A percentile compares a stretch with the other conserved stretches of the same genome.
Conservation (phyloP, 768 basidiomycete species). For the Amanita rubescens region DNA sequence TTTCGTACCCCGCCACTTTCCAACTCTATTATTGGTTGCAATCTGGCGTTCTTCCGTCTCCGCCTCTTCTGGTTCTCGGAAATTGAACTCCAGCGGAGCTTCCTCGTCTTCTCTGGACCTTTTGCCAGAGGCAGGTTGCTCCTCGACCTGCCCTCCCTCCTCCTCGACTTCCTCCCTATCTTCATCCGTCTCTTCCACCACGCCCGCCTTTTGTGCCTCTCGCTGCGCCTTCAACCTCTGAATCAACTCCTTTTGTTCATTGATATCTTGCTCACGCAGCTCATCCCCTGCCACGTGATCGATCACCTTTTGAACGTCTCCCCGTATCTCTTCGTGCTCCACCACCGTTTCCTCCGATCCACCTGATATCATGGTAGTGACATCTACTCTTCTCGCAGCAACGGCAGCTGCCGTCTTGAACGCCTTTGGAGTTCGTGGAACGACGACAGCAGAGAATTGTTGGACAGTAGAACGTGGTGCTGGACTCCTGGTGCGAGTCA, state of each 20-base stretch:
- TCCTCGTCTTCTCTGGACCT: slow-evolving; percentile 50
- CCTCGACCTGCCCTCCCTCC: slow-evolving; percentile 19
- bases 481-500: slow-evolving; percentile 36
- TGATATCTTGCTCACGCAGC: slow-evolving; percentile 62
- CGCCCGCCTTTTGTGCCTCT: slow-evolving; percentile 24
- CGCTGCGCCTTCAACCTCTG: slow-evolving; percentile 62
- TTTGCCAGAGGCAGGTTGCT: slow-evolving; percentile 32
- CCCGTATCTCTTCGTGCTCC: slow-evolving; percentile 51
- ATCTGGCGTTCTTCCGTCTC: slow-evolving; percentile 47
- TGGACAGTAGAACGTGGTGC: slow-evolving; percentile 27
- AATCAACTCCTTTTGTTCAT: slow-evolving; percentile 74
- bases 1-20: slow-evolving; percentile 52
- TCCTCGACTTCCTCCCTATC: slow-evolving; percentile 25
- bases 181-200: slow-evolving; percentile 17
- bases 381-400: slow-evolving; percentile 26
- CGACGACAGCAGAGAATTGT: slow-evolving; percentile 27
- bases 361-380: slow-evolving; percentile 34
- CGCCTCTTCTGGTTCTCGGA: slow-evolving; percentile 65
- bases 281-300: slow-evolving; percentile 53
- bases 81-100: slow-evolving; percentile 43
- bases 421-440: slow-evolving; percentile 23
- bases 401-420: slow-evolving; percentile 6
- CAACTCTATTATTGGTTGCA: slow-evolving; percentile 56
- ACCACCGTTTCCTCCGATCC: slow-evolving; percentile 59
- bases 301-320: slow-evolving; percentile 46